Base-by-base conservation (phyloP, 2,329 filamentous ascomycete genomes). In the Hypoxylon sp. region DNA sequence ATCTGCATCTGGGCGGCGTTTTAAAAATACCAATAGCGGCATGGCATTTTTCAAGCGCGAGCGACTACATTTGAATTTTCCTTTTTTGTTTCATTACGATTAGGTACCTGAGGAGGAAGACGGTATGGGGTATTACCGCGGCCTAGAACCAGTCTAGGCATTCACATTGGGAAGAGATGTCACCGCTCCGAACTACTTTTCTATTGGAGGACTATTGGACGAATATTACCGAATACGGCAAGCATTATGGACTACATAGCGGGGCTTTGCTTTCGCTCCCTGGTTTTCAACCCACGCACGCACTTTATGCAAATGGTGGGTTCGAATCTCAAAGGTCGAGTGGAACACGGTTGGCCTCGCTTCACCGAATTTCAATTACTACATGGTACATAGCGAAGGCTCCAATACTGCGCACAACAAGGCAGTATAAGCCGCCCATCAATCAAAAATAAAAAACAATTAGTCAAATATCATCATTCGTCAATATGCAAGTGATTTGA, bases 1-100 rank as follows among this genome's bases (percentile, higher is more conserved):
- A 75, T 76, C 73, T 77, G 76, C 77, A 79, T 78, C 72, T 77
- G 76, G 77, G 75, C 75, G 77, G 77, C 77, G 76, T 78, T 78
- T 69, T 50, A 74, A 75, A 43, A 75, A 77, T 75, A 76, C 75
- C 75, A 72, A 70, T 73, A 75, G 73, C 75, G 76, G 70, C 74
- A 76, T 75, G 71, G 75, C 73, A 76, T 77, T 73, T 71, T 67
- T 68, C 60, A 59, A 75, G 74, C 70, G 70, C 68, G 63, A 78
- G 76, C 75, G 75, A 69, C 57, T 73, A 72, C 71, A 65, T 63
- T 69, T 68, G 57, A 60, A 70, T 69, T 70, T 57, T 64, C 45
- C 61, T 71, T 63, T 63, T 74, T 69, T 72, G 43, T 64, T 25
- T 67, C 49, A 66, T 23, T 43, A 28, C 36, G 59, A 52, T 60